Evolutionary conservation across 805 yeast genomes (phyloP).

Genomic region (Candida tallmaniae): DNA sequence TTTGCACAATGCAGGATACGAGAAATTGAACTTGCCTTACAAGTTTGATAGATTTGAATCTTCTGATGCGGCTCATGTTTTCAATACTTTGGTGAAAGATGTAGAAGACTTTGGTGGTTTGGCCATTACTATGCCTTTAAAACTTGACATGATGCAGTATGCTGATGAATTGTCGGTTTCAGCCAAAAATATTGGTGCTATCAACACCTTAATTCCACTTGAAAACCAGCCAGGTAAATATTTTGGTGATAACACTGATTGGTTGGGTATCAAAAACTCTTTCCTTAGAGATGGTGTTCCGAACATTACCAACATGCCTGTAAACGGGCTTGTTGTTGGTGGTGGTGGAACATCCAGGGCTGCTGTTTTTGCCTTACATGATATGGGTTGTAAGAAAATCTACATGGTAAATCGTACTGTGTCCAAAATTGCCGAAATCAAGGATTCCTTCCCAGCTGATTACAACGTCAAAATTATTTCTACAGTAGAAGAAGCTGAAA

Average conservation of each 20-base stretch:
- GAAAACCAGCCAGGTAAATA: conserved; percentile 36
- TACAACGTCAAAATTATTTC: conserved; percentile 59
- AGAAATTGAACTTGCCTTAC: conserved; percentile 74
- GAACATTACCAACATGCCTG: conserved; percentile 24
- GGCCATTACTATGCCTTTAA: conserved; percentile 92
- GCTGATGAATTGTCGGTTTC: conserved; percentile 66
- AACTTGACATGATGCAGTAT: conserved; percentile 69
- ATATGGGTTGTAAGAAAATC: conserved; percentile 72
- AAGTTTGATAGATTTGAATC: conserved; percentile 66
- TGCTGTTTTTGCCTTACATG: conserved; percentile 78
- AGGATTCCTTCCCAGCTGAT: conserved; percentile 53
- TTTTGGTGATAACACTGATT: conserved; percentile 90
- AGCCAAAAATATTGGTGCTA: conserved; percentile 85
- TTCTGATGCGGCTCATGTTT: conserved; percentile 53
- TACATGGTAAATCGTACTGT: conserved; percentile 79
- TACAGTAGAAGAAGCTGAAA: conserved; percentile 40
- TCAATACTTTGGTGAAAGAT: conserved; percentile 41
- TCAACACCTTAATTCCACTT: conserved; percentile 70
- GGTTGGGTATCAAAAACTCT: conserved; percentile 80
- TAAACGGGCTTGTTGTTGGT: conserved; percentile 79
- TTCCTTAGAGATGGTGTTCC: conserved; percentile 62
- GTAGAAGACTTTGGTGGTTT: conserved; percentile 77
- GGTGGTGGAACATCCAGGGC: conserved; percentile 99
- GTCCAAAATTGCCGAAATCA: conserved; percentile 57
- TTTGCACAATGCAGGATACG: conserved; percentile 77